phyloP scores from a whole-genome alignment of 257 asterid species.

The Handroanthus guayacan region DNA sequence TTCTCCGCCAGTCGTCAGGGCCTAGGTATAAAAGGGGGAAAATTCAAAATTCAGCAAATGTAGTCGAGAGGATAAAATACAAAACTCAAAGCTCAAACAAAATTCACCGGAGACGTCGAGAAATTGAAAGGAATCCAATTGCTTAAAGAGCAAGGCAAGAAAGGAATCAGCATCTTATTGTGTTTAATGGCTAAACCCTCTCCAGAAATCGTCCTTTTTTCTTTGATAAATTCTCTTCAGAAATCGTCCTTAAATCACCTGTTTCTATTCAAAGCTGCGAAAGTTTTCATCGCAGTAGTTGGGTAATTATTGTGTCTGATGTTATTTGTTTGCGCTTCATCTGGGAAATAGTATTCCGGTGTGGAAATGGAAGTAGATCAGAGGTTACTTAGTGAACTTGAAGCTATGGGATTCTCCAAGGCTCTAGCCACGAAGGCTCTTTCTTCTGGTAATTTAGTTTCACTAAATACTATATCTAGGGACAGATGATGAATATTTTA shows the following conservation, averaged over 20 bases:
- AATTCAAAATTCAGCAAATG: slow-evolving; percentile 9
- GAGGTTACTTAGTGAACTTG: slow-evolving; percentile 66
- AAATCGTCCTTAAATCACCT: slow-evolving; percentile 28
- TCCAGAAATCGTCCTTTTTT: too few species aligned
- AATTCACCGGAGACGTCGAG: not conserved
- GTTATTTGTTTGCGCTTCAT: slow-evolving; percentile 1
- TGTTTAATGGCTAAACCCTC: slow-evolving; percentile 48
- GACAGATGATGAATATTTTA: not conserved
- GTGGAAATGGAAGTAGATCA: slow-evolving; percentile 58
- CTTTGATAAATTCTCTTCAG: not conserved
- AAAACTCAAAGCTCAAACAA: not conserved
- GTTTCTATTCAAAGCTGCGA: slow-evolving; percentile 19
- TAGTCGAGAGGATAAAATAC: not conserved
- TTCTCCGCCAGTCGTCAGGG: not conserved
- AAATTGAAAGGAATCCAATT: slow-evolving; percentile 11
- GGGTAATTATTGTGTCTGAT: not conserved
- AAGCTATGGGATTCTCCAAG: slow-evolving; percentile 73
- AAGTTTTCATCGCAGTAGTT: slow-evolving; percentile 6
- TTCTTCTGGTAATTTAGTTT: slow-evolving; percentile 57
- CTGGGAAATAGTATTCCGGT: not conserved
- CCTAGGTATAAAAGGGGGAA: not conserved
- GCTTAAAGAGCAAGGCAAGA: slow-evolving; percentile 50
- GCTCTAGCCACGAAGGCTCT: slow-evolving; percentile 64
- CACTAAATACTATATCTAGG: not conserved
- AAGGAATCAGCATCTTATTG: slow-evolving; percentile 64